A percentile compares a stretch with the other conserved stretches of the same genome.
These are phyloP conservation scores for Nyssa sinensis DNA, from an alignment of 148 eudicot genomes.

Conservation along the genomic window DNA sequence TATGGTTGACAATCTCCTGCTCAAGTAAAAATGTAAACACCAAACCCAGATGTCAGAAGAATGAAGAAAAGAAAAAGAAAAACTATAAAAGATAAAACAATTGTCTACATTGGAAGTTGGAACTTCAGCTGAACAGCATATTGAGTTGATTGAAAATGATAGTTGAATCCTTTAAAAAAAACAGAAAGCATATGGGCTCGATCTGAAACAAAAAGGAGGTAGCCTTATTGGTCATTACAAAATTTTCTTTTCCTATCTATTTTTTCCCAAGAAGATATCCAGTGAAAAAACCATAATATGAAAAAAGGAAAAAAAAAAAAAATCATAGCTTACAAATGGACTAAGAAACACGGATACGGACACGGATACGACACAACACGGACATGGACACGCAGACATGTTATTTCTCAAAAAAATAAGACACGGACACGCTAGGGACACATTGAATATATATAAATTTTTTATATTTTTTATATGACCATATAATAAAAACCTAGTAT, in stretches of 20 bases:
- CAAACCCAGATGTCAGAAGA: background rate
- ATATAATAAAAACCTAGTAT: too few relatives aligned
- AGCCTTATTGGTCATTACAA: background rate
- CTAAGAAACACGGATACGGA: too few relatives aligned
- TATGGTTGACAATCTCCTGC: slow-evolving; percentile 54
- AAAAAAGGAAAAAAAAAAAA: background rate
- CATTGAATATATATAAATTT: too few relatives aligned
- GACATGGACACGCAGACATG: too few relatives aligned
- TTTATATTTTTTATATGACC: too few relatives aligned
- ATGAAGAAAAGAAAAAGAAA: background rate
- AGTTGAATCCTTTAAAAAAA: background rate
- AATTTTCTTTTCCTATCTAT: background rate
- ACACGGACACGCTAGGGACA: too few relatives aligned
- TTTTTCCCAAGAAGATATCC: background rate
- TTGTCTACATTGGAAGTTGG: background rate
- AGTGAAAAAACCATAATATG: background rate
- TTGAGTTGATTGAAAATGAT: background rate
- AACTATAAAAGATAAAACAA: background rate
- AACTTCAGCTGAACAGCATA: background rate
- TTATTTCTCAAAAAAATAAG: too few relatives aligned
- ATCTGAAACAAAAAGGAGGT: background rate
- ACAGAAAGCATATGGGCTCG: background rate
- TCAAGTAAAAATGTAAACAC: background rate
- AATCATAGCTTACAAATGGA: background rate
- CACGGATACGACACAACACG: too few relatives aligned